Evolutionary conservation across 129 eudicot genomes (phyloP).

Genomic region (Lonicera japonica): DNA sequence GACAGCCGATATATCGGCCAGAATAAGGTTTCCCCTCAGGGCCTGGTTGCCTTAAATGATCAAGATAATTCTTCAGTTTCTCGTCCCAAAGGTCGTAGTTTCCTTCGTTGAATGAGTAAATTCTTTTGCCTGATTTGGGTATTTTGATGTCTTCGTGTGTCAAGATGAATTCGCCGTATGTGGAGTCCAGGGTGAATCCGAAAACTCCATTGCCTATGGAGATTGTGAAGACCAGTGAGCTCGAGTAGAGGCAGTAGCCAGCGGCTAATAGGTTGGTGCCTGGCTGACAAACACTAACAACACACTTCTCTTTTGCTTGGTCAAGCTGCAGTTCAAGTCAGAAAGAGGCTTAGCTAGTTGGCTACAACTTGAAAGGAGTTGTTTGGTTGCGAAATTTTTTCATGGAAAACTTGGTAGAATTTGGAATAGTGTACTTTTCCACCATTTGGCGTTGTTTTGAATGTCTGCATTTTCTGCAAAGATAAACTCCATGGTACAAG

Average conservation of each 20-base stretch:
- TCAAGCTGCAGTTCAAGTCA: slow-evolving; percentile 36
- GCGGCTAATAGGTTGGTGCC: slow-evolving; percentile 88
- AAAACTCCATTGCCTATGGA: slow-evolving; percentile 78
- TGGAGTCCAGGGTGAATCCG: slow-evolving; percentile 74
- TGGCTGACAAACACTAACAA: slow-evolving; percentile 85
- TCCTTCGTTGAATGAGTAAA: slow-evolving; percentile 91
- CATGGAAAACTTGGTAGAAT: too few species aligned
- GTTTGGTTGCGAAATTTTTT: too few species aligned
- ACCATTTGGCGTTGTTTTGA: too few species aligned
- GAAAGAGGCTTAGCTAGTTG: background rate
- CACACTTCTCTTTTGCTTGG: slow-evolving; percentile 64
- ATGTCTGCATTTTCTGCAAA: too few species aligned
- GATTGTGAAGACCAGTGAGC: slow-evolving; percentile 74
- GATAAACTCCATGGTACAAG: too few species aligned
- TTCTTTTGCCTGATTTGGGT: slow-evolving; percentile 59
- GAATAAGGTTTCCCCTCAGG: slow-evolving; percentile 85
- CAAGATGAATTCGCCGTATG: slow-evolving; percentile 80
- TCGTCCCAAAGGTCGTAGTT: slow-evolving; percentile 71
- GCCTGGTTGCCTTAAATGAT: slow-evolving; percentile 66
- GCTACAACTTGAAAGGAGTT: background rate
- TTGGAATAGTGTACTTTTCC: too few species aligned
- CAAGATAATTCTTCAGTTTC: slow-evolving; percentile 65
- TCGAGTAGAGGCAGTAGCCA: slow-evolving; percentile 89
- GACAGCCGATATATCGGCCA: slow-evolving; percentile 83
- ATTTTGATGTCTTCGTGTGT: slow-evolving; percentile 81